Percentiles rank a stretch among this genome's conserved stretches.
phyloP scores from a whole-genome alignment of 2,329 filamentous ascomycete species.

The Cladophialophora exuberans region DNA sequence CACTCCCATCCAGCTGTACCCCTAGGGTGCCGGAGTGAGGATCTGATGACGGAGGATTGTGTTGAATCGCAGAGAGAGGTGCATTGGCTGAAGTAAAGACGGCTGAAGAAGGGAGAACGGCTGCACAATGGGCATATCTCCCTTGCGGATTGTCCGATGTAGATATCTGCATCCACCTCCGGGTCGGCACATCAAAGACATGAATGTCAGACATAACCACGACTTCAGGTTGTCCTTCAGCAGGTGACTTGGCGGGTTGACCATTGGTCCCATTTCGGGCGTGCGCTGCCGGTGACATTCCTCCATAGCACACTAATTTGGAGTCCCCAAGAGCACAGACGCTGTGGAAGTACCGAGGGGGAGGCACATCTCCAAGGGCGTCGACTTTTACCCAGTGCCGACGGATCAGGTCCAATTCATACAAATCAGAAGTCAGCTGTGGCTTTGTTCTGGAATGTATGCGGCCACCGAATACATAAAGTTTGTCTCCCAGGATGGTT shows the following conservation, averaged over 20 bases:
- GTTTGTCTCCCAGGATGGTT: conserved; percentile 89
- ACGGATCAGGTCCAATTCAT: conserved; percentile 87
- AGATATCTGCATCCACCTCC: conserved; percentile 78
- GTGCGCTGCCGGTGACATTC: conserved; percentile 78
- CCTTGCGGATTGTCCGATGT: conserved; percentile 85
- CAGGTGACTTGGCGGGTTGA: conserved; percentile 47
- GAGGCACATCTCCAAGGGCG: conserved; percentile 79
- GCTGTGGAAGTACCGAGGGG: conserved; percentile 94
- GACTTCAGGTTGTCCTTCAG: conserved; percentile 78
- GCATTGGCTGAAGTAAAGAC: conserved; percentile 83
- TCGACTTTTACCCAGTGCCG: conserved; percentile 94
- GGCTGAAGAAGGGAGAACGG: conserved; percentile 85
- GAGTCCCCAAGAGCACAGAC: conserved; percentile 92
- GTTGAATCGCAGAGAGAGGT: conserved; percentile 81
- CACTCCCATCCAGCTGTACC: conserved; percentile 84
- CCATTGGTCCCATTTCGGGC: conserved; percentile 39
- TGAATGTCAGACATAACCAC: conserved; percentile 98
- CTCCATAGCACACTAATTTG: conserved; percentile 96
- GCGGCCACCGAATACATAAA: conserved; percentile 94
- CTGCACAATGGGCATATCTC: conserved; percentile 94
- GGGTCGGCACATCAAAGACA: conserved; percentile 84
- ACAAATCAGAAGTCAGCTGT: conserved; percentile 84
- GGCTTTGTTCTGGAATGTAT: conserved; percentile 83
- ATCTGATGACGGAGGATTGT: conserved; percentile 81
- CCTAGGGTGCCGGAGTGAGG: conserved; percentile 87